Evolutionary conservation across 169 alveolate genomes (phyloP), one percentile per base, ranked within the genome.

Genomic region (Plasmodium coatneyi): DNA sequence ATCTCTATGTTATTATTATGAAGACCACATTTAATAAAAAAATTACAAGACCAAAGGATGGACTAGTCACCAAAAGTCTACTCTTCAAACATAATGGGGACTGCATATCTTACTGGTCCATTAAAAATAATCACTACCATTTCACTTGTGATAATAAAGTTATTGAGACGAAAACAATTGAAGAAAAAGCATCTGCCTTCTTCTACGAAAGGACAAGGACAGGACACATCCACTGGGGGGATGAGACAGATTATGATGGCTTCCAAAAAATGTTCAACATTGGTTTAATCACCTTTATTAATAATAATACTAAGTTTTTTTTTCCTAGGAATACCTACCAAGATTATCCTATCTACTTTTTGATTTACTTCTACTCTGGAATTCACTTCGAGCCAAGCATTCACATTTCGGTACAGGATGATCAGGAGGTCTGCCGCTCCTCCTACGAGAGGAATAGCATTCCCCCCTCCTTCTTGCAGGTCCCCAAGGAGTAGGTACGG

Each of bases 181-280:
- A 86, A 16, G 78, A 86, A 72, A 86, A 86, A 28, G 93, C 93
- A 14, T 54, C 80, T 19, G 93, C 93, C 3, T 70, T 86, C 5
- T 86, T 86, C 41, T 86, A 76, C 66, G 93, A 74, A 25, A 74
- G 93, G 41, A 86, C 93, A 49, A 86, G 93, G 80, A 25, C 80
- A 19, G 93, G 93, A 10, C 93, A 86, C 34, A 54, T 36, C 22
- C 93, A 86, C 36, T 86, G 93, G 93, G 93, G 93, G 6, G 93
- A 86, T 76, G 93, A 86, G 66, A 86, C 84, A 12, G 93, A 86
- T 22, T 86, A 86, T 86, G 84, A 86, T 19, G 82, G 86, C 25
- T 86, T 86, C 70, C 93, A 86, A 74, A 86, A 86, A 76, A 86
- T 86, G 93, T 86, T 86, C 32, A 86, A 72, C 5, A 86, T 86